Conservation (phyloP, 768 basidiomycete species). For the Crassisporium funariophilum region DNA sequence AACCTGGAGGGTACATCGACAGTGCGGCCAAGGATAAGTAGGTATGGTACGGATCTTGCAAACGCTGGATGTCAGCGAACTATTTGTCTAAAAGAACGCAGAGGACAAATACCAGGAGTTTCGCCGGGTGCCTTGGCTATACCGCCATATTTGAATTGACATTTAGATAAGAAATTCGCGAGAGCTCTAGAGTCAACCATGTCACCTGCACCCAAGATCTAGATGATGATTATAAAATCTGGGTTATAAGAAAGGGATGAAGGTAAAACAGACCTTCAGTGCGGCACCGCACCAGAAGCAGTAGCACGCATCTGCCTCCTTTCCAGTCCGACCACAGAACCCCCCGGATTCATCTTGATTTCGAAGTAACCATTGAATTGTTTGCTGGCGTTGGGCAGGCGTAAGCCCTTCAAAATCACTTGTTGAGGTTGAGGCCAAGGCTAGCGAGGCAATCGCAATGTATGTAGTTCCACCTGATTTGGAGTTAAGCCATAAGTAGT, state of each 20-base stretch:
- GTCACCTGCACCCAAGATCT: constrained; percentile 71
- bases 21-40: constrained; percentile 87
- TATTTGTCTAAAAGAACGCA: background rate
- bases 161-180: constrained; percentile 63
- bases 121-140: constrained; percentile 84
- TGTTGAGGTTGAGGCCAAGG: constrained; percentile 43
- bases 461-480: constrained; percentile 88
- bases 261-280: constrained; percentile 56
- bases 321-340: constrained; percentile 86
- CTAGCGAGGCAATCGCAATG: constrained; percentile 79
- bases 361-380: constrained; percentile 76
- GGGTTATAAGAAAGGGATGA: background rate
- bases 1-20: constrained; percentile 59
- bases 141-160: constrained; percentile 90
- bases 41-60: constrained; percentile 90
- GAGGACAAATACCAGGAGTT: constrained; percentile 59
- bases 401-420: constrained; percentile 30
- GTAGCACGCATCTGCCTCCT: constrained; percentile 91
- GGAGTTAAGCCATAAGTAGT: background rate
- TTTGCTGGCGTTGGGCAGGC: constrained; percentile 46
- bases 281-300: constrained; percentile 94
- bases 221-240: constrained; percentile 4
- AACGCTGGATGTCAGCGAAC: constrained; percentile 1
- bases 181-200: constrained; percentile 62
- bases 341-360: constrained; percentile 76